These are phyloP conservation scores for Psilocybe subaeruginosa DNA, from an alignment of 768 basidiomycete species.

Conservation along the genomic window DNA sequence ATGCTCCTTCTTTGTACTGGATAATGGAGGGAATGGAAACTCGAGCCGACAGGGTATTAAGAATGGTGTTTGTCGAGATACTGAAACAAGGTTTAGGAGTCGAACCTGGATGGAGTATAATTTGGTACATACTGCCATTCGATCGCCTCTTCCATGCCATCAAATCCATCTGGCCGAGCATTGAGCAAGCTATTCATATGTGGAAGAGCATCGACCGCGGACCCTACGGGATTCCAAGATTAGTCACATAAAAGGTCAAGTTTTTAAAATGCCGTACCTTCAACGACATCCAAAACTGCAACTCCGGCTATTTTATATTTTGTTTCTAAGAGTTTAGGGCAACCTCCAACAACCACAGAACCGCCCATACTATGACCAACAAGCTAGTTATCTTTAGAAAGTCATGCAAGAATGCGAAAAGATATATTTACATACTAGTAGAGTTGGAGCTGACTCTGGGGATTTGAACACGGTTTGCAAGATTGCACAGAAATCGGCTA, in stretches of 20 bases:
- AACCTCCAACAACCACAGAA: conserved; percentile 77
- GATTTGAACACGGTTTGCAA: conserved; percentile 73
- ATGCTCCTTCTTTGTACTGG: conserved; percentile 42
- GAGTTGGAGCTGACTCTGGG: conserved; percentile 60
- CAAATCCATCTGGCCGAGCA: conserved; percentile 84
- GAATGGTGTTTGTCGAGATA: conserved; percentile 79
- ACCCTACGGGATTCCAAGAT: conserved; percentile 50
- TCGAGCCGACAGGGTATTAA: conserved; percentile 80
- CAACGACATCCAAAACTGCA: conserved; percentile 86
- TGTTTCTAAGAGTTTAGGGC: conserved; percentile 63
- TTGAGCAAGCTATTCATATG: conserved; percentile 90
- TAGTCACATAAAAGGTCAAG: neutral
- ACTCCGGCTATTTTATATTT: conserved; percentile 79
- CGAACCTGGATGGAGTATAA: neutral
- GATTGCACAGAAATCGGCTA: conserved; percentile 74
- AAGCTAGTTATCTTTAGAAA: conserved; percentile 45
- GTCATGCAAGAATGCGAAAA: neutral
- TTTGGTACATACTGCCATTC: conserved; percentile 87
- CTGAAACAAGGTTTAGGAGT: conserved; percentile 41
- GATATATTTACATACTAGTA: conserved; percentile 59
- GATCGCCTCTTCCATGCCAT: conserved; percentile 81
- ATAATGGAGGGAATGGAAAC: conserved; percentile 88
- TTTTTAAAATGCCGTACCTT: conserved; percentile 51
- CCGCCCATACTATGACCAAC: conserved; percentile 98
- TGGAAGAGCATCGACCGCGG: conserved; percentile 90